Percentiles rank a stretch among this genome's conserved stretches.
phyloP scores from a whole-genome alignment of 176 grass and related monocot species.

The Phragmites australis region DNA sequence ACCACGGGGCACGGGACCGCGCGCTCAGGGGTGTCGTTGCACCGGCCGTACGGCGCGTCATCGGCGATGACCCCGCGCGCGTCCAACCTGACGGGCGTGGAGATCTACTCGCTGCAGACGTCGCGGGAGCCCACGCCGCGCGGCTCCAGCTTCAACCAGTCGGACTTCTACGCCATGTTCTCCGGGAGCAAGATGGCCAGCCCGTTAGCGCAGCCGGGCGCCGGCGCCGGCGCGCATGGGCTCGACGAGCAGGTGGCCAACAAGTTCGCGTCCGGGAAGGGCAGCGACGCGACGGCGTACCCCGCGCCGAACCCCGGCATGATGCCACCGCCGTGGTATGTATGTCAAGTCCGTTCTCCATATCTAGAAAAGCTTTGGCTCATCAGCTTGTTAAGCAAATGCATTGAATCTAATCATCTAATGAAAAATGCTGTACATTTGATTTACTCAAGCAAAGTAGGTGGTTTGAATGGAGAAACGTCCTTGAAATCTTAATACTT shows the following conservation, averaged over 20 bases:
- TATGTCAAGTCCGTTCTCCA: not conserved
- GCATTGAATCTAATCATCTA: not conserved
- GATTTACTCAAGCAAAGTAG: not conserved
- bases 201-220: constrained; percentile 41
- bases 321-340: constrained; percentile 55
- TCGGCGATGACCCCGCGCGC: constrained; percentile 82
- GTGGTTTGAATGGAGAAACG: not conserved
- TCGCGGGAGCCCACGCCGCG: constrained; percentile 89
- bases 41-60: constrained; percentile 46
- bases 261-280: constrained; percentile 49
- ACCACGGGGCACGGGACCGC: constrained; percentile 45
- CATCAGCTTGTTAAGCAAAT: too few relatives aligned
- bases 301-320: constrained; percentile 75
- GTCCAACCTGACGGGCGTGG: constrained; percentile 91
- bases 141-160: constrained; percentile 97
- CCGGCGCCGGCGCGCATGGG: constrained; percentile 31
- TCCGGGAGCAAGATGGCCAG: constrained; percentile 64
- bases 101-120: constrained; percentile 98
- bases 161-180: constrained; percentile 99
- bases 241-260: constrained; percentile 60
- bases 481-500: not conserved
- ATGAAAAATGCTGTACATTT: not conserved
- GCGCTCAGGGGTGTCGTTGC: constrained; percentile 36
- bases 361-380: too few relatives aligned
- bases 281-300: constrained; percentile 38